Percentiles rank a stretch among this genome's conserved stretches.
phyloP scores from a whole-genome alignment of 2,329 filamentous ascomycete species.

The Ilyonectria destructans region DNA sequence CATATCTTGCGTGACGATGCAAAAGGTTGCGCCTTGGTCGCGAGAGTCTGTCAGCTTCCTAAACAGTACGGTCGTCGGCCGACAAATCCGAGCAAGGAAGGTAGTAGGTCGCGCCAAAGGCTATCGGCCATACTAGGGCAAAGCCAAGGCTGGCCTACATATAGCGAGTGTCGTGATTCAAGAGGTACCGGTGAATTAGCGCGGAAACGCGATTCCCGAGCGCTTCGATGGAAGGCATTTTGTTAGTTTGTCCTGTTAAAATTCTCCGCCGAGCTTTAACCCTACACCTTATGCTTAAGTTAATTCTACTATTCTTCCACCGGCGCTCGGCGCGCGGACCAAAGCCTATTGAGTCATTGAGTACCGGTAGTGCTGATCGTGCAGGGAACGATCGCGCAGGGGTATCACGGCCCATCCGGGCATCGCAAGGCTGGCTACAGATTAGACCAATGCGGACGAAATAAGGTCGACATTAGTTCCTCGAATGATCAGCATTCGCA shows the following conservation, averaged over 20 bases:
- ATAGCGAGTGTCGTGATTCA: background rate
- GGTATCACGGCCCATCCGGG: background rate
- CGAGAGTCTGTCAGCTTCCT: slow-evolving; percentile 41
- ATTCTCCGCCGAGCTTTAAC: background rate
- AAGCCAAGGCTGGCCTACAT: slow-evolving; percentile 14
- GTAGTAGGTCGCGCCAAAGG: slow-evolving; percentile 33
- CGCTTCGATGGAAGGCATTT: background rate
- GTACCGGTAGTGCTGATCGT: too few relatives aligned
- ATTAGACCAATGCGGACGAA: background rate
- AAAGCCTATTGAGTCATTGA: background rate
- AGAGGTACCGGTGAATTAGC: background rate
- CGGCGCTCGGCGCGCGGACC: background rate
- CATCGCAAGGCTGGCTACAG: background rate
- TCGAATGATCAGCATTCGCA: slow-evolving; percentile 14
- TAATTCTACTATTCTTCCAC: background rate
- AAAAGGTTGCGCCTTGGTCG: slow-evolving; percentile 26
- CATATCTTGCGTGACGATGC: slow-evolving; percentile 38
- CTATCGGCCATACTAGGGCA: background rate
- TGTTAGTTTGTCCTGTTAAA: background rate
- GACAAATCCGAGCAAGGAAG: slow-evolving; percentile 45
- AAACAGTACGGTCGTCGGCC: slow-evolving; percentile 42
- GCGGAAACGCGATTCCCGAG: background rate
- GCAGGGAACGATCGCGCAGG: slow-evolving; percentile 21
- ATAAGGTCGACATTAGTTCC: slow-evolving; percentile 26
- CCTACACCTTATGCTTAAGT: background rate